Evolutionary conservation across 306 rosid genomes (phyloP).

Genomic region (Medicago ruthenica): DNA sequence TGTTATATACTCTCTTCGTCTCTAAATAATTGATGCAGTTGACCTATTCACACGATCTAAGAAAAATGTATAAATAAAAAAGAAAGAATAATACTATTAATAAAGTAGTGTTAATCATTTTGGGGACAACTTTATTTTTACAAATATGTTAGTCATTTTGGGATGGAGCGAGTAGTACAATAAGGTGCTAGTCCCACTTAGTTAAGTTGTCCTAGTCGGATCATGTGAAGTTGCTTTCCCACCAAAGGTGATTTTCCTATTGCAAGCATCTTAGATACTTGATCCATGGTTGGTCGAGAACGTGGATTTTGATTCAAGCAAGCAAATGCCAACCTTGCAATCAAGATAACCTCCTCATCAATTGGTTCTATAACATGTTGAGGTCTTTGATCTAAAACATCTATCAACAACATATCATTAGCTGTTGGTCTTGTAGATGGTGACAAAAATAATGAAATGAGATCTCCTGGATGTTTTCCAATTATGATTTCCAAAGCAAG

Average conservation of each 20-base stretch:
- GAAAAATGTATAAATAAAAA: too few species aligned
- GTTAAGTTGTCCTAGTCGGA: slow-evolving; percentile 37
- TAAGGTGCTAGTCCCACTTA: too few species aligned
- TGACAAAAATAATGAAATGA: slow-evolving; percentile 31
- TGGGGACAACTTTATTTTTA: too few species aligned
- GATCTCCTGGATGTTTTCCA: slow-evolving; percentile 44
- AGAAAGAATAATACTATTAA: too few species aligned
- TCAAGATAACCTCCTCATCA: slow-evolving; percentile 24
- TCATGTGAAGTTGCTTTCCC: not conserved
- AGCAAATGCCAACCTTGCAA: slow-evolving; percentile 37
- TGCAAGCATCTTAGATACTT: slow-evolving; percentile 31
- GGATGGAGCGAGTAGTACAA: not conserved
- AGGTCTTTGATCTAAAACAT: slow-evolving; percentile 34
- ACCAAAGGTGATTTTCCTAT: slow-evolving; percentile 29
- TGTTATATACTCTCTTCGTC: too few species aligned
- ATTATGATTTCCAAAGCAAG: slow-evolving; percentile 38
- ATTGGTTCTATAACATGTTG: not conserved
- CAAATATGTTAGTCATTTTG: too few species aligned
- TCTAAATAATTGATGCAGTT: too few species aligned
- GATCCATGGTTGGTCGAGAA: slow-evolving; percentile 43
- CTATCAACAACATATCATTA: slow-evolving; percentile 18
- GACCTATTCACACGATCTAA: too few species aligned
- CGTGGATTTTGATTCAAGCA: slow-evolving; percentile 34
- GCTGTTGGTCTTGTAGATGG: slow-evolving; percentile 25
- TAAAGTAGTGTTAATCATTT: too few species aligned